A percentile compares a stretch with the other conserved stretches of the same genome.
These are phyloP conservation scores for Aspergillus hiratsukae DNA, from an alignment of 2,329 filamentous ascomycete species.

Conservation along the genomic window DNA sequence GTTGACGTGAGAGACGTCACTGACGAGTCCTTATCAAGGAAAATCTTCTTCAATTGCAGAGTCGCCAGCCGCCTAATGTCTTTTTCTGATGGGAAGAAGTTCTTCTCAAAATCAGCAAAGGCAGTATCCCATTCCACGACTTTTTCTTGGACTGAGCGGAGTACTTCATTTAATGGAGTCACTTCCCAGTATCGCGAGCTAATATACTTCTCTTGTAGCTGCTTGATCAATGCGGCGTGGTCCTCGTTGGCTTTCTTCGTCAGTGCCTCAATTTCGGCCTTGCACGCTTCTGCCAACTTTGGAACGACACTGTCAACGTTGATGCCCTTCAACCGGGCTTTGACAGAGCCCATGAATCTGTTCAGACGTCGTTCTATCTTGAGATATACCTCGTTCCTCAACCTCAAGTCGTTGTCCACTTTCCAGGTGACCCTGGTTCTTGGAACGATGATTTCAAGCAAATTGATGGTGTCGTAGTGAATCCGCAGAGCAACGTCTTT, in stretches of 20 bases:
- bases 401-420: constrained; percentile 83
- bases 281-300: constrained; percentile 79
- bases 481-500: constrained; percentile 80
- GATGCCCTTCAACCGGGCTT: constrained; percentile 77
- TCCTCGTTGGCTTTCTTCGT: constrained; percentile 79
- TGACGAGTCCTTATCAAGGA: constrained; percentile 78
- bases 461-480: constrained; percentile 86
- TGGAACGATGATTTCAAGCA: constrained; percentile 92
- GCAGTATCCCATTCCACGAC: constrained; percentile 89
- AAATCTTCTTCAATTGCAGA: constrained; percentile 89
- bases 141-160: constrained; percentile 87
- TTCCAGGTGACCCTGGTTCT: constrained; percentile 93
- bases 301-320: constrained; percentile 85
- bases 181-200: constrained; percentile 95
- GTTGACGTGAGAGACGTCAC: constrained; percentile 67
- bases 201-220: constrained; percentile 86
- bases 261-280: constrained; percentile 72
- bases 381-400: constrained; percentile 88
- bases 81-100: constrained; percentile 91
- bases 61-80: constrained; percentile 90
- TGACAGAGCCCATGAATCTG: constrained; percentile 84
- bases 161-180: constrained; percentile 83
- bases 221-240: constrained; percentile 65
- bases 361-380: constrained; percentile 77
- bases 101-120: constrained; percentile 85